Base-by-base conservation (phyloP, 2,329 filamentous ascomycete species). In the Malbranchea zuffiana region DNA sequence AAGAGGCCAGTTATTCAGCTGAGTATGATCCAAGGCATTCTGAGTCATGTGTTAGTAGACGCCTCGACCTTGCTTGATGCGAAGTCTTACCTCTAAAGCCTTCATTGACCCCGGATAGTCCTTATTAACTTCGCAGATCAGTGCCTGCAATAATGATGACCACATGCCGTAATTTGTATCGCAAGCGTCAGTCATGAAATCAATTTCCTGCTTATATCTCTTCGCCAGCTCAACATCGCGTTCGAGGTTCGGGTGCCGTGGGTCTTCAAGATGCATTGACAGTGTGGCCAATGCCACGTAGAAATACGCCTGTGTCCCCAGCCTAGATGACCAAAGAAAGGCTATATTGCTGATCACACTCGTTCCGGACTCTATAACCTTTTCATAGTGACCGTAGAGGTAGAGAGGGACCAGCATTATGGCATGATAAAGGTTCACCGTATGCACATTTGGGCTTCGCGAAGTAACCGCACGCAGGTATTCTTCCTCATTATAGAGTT, bases 111-210 rank as follows among this genome's bases (percentile, higher is more conserved):
- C 50, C 7, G 56, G 59, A 40, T 66, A 58, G 17, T 69, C 62
- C 7, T 55, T 55, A 8, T 55, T 59, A 16, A 69, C 50, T 35
- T 78, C 74, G 16, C 58, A 61, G 4, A 76, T 50, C 35, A 75
- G 63, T 2, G 71, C 75, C 27, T 71, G 65, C 6, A 80, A 54
- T 5, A 78, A 50, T 26, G 68, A 56, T 1, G 72, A 62, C 68
- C 71, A 78, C 44, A 69, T 66, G 12, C 66, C 61, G 48, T 77
- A 79, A 46, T 79, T 79, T 45, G 70, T 64, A 44, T 74, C 65
- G 41, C 71, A 78, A 36, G 70, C 61, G 12, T 55, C 54, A 25
- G 69, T 63, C 35, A 67, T 70, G 24, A 65, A 58, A 42, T 74
- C 67, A 21, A 78, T 67, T 41, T 67, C 61, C 6, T 62, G 60